Evolutionary conservation across 345 rosid species (phyloP).

Genomic region (Cardiospermum halicacabum): DNA sequence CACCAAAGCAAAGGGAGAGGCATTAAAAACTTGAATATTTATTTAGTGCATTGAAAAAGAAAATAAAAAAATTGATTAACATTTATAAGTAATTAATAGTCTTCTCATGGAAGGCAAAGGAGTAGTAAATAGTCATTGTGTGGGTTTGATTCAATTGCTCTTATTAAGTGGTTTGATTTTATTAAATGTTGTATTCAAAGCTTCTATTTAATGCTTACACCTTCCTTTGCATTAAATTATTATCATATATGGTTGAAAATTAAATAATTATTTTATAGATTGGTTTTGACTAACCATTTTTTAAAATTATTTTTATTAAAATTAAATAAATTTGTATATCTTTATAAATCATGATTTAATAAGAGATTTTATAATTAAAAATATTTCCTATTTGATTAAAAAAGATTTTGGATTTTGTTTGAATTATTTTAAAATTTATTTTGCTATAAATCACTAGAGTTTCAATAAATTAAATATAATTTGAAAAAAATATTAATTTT

Average conservation of each 20-base stretch:
- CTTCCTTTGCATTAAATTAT: slow-evolving; percentile 17
- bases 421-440: too few species aligned
- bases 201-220: slow-evolving; percentile 22
- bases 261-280: neutral
- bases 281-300: too few species aligned
- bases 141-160: slow-evolving; percentile 1
- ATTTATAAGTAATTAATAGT: neutral
- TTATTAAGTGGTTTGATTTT: neutral
- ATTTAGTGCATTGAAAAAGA: neutral
- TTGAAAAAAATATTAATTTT: too few species aligned
- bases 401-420: too few species aligned
- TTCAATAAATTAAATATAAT: too few species aligned
- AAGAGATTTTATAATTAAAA: too few species aligned
- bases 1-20: slow-evolving; percentile 4
- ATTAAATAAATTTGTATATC: too few species aligned
- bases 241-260: neutral
- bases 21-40: slow-evolving; percentile 2
- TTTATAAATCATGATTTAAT: too few species aligned
- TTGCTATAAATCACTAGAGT: too few species aligned
- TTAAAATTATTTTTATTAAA: too few species aligned
- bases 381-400: too few species aligned
- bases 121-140: neutral
- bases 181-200: slow-evolving; percentile 14
- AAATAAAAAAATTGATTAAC: neutral
- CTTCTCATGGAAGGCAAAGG: neutral